Conservation (phyloP, 2,329 filamentous ascomycete genomes). For the Xylaria sp. region DNA sequence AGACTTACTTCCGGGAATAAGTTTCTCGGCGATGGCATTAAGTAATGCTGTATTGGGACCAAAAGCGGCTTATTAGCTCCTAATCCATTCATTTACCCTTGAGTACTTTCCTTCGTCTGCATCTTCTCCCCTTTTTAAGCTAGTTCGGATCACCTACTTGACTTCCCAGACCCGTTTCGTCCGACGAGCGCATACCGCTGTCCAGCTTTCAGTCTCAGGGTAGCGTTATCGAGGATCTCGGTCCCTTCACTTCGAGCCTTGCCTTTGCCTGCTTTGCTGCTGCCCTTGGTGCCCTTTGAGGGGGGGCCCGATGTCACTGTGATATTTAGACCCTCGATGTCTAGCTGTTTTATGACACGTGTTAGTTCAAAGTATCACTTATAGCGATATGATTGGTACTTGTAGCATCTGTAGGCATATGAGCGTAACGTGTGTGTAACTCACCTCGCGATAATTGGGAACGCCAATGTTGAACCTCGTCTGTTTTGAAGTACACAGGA, state of each 20-base stretch:
- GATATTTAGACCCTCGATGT: constrained; percentile 76
- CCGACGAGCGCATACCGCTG: constrained; percentile 79
- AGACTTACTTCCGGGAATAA: constrained; percentile 68
- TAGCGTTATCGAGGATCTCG: constrained; percentile 75
- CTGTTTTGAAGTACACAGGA: constrained; percentile 70
- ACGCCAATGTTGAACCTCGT: constrained; percentile 67
- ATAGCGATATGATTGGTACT: background rate
- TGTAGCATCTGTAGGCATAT: background rate
- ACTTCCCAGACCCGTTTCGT: constrained; percentile 83
- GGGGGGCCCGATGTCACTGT: constrained; percentile 56
- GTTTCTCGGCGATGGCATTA: constrained; percentile 75
- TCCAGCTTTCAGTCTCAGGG: constrained; percentile 73
- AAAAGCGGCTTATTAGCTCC: constrained; percentile 9
- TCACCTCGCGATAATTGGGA: constrained; percentile 62
- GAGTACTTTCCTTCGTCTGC: background rate
- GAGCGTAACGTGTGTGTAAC: background rate
- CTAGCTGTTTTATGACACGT: constrained; percentile 54
- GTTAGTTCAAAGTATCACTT: background rate
- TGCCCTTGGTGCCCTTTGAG: constrained; percentile 6
- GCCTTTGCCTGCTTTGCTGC: constrained; percentile 44
- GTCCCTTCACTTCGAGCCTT: constrained; percentile 48
- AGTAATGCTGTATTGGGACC: constrained; percentile 61
- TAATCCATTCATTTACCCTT: background rate
- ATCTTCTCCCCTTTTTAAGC: background rate
- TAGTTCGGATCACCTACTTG: constrained; percentile 59